Evolutionary conservation across 1,284 basidiomycete species (phyloP), one percentile per base, ranked within the genome.

Genomic region (Peniophora sp.): DNA sequence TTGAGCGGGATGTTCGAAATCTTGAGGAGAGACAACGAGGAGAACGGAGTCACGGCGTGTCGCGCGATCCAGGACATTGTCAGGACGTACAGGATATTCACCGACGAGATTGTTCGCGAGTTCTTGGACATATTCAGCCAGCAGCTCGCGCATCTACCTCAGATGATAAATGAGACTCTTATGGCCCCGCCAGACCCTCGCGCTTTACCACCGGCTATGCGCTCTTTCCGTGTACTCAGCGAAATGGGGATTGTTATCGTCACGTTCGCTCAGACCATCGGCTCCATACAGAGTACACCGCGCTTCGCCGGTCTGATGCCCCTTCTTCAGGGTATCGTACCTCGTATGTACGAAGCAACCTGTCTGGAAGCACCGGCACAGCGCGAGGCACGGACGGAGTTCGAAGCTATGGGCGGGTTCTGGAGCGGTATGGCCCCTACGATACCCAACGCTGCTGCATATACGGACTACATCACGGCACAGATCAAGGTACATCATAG

Each of bases 241-340:
- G 97, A 99, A 68, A 90, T 97, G 73, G 92, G 92, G 5, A 89
- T 97, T 70, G 86, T 94, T 17, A 85, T 97, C 57, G 92, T 97
- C 39, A 82, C 95, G 41, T 88, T 97, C 67, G 86, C 92, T 55
- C 96, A 98, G 68, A 82, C 82, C 42, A 88, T 97, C 67, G 86
- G 92, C 55, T 95, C 97, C 68, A 82, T 83, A 27, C 78, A 85
- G 53, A 87, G 88, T 54, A 74, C 78, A 37, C 65, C 84, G 50
- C 27, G 27, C 27, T 32, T 6, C 12, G 27, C 27, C 12, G 18
- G 18, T 41, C 81, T 90, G 47, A 75, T 83, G 8, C 74, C 84
- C 8, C 76, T 83, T 24, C 81, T 97, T 57, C 81, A 86, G 58
- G 75, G 81, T 35, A 87, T 88, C 36, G 78, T 96, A 41, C 77